Conservation (phyloP, 371 early-diverging fungal species). For the Mucor lusitanicus region DNA sequence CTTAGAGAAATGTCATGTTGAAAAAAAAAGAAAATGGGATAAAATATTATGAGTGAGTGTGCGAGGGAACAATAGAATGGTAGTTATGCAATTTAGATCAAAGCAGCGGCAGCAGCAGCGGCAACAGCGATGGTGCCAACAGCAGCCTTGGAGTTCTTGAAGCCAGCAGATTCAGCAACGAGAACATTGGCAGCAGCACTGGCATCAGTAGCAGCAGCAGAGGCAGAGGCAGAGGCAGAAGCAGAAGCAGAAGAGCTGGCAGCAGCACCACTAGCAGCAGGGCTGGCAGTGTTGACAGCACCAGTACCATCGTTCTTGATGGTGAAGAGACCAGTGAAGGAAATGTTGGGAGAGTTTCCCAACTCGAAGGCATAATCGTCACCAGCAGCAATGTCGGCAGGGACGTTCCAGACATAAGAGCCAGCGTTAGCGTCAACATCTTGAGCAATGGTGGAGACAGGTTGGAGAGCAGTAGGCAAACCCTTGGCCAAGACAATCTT, state of each 20-base stretch:
- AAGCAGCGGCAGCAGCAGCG: constrained; percentile 19
- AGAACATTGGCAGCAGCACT: constrained; percentile 2
- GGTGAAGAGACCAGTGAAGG: constrained; percentile 28
- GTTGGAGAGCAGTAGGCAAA: constrained; percentile 13
- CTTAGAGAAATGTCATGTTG: neutral
- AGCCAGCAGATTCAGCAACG: constrained; percentile 8
- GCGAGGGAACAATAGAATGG: neutral
- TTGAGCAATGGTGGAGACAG: constrained; percentile 12
- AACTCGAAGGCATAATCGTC: constrained; percentile 26
- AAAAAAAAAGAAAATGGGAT: neutral
- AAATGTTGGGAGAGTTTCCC: constrained; percentile 27
- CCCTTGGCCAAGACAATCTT: constrained; percentile 28
- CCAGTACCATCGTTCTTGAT: constrained; percentile 11
- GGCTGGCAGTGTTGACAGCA: constrained; percentile 1
- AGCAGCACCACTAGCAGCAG: constrained; percentile 3
- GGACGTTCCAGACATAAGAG: constrained; percentile 22
- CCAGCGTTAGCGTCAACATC: constrained; percentile 14
- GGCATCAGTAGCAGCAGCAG: neutral
- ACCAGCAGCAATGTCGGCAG: constrained; percentile 18
- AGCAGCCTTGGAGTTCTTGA: constrained; percentile 19
- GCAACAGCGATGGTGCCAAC: constrained; percentile 20
- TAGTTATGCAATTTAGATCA: constrained; percentile 3
- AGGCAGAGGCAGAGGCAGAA: constrained; percentile 13
- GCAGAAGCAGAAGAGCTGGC: neutral
- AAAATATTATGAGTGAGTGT: neutral